Base-by-base conservation (phyloP, 306 rosid species). In the Dryas alaskensis region DNA sequence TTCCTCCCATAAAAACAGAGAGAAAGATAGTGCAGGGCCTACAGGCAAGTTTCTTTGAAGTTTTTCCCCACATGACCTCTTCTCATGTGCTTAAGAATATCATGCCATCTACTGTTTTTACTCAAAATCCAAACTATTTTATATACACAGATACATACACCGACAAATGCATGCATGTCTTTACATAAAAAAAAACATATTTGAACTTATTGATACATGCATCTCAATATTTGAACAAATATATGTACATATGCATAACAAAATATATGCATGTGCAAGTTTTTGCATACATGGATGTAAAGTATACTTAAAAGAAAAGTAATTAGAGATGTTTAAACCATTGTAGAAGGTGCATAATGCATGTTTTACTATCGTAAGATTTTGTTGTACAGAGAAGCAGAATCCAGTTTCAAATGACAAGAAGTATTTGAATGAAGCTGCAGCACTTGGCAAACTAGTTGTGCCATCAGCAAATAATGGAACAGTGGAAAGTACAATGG, bases 361-460 rank as follows among this genome's bases (percentile, higher is more conserved):
- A 48, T 43, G 44, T 5, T 65, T 59, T 40, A 49, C 42, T 53
- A 7, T 2, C 8, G 13, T 54, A 17, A 17, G 5, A 65, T 44
- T 67, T 40, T 76, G 60, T 6, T 81, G 9, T 65, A 57, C 92
- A 86, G 96, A 84, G 72, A 76, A 5, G 65, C 72, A 67, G 73
- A 81, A 75, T 22, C 73, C 68, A 46, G 46, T 66, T 12, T 61
- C 70, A 59, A 78, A 76, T 39, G 51, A 85, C 74, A 79, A 78
- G 4, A 82, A 67, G 65, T 81, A 69, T 76, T 71, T 81, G 6
- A 61, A 68, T 71, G 93, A 88, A 78, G 80, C 78, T 70, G 63
- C 80, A 62, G 72, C 85, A 76, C 90, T 94, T 67, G 73, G 85
- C 74, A 94, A 88, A 69, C 87, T 94, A 62, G 70, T 86, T 64